phyloP scores from a whole-genome alignment of 2,329 filamentous ascomycete species.

The Microdochium nivale region DNA sequence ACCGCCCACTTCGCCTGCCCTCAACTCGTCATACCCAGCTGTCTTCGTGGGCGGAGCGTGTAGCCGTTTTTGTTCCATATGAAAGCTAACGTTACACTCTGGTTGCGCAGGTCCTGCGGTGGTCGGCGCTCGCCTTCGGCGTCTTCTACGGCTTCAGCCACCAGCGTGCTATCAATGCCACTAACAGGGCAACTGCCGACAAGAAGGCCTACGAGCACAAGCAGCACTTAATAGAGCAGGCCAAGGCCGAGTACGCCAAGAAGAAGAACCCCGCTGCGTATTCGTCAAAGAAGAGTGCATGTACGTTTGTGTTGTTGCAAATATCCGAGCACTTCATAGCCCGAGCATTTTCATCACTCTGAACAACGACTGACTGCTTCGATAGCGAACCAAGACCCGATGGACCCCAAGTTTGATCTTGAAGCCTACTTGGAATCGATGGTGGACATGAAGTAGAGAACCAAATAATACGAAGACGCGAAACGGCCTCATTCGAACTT shows the following conservation, averaged over 20 bases:
- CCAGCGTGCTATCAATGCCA: constrained; percentile 70
- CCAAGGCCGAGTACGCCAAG: constrained; percentile 84
- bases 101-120: constrained; percentile 75
- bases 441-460: constrained; percentile 32
- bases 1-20: no score
- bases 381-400: constrained; percentile 64
- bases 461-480: constrained; percentile 13
- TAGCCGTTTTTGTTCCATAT: neutral
- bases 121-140: constrained; percentile 85
- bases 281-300: constrained; percentile 19
- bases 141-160: constrained; percentile 94
- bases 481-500: constrained; percentile 13
- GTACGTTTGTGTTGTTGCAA: constrained; percentile 18
- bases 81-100: constrained; percentile 3
- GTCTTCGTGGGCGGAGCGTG: neutral
- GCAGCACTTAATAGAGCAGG: constrained; percentile 82
- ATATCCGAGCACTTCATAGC: neutral
- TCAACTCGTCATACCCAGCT: no score
- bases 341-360: neutral
- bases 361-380: neutral
- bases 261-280: constrained; percentile 47
- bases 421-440: constrained; percentile 72
- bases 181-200: constrained; percentile 60
- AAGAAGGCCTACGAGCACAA: constrained; percentile 86
- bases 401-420: constrained; percentile 86